Base-by-base conservation (phyloP, 2,329 filamentous ascomycete species). In the Xylaria sp. region DNA sequence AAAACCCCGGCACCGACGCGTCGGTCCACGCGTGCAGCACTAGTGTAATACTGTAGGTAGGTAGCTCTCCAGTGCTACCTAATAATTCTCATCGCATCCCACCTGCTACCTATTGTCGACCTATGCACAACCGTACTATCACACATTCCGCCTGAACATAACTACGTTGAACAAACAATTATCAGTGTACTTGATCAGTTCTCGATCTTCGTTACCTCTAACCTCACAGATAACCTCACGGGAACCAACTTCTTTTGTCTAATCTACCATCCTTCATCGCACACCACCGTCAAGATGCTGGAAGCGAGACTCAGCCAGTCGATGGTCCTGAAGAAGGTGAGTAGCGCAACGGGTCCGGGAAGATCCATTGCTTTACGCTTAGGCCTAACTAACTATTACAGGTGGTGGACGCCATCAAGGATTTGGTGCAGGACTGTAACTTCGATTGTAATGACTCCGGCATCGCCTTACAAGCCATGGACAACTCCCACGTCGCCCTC, bases 361-460 rank as follows among this genome's bases (percentile, higher is more conserved):
- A 23, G 13, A 54, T 55, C 18, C 48, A 27, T 60, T 18, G 5
- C 18, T 18, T 13, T 61, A 18, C 32, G 21, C 50, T 21, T 21
- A 9, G 42, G 16, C 13, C 4, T 35, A 73, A 63, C 75, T 79
- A 65, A 79, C 65, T 5, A 8, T 53, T 23, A 32, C 75, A 97
- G 94, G 93, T 98, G 72, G 94, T 99, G 78, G 97, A 99, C 81
- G 93, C 97, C 77, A 98, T 99, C 90, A 98, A 98, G 84, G 96
- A 99, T 79, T 90, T 99, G 60, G 96, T 99, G 63, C 96, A 98
- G 84, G 96, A 99, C 85, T 99, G 96, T 91, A 99, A 99, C 85
- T 99, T 99, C 85, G 96, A 99, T 88, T 99, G 97, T 92, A 99
- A 98, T 92, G 97, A 99, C 87, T 95, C 93, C 64, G 96, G 96